Evolutionary conservation across 805 yeast genomes (phyloP).

Genomic region (Pichia pseudocactophila): DNA sequence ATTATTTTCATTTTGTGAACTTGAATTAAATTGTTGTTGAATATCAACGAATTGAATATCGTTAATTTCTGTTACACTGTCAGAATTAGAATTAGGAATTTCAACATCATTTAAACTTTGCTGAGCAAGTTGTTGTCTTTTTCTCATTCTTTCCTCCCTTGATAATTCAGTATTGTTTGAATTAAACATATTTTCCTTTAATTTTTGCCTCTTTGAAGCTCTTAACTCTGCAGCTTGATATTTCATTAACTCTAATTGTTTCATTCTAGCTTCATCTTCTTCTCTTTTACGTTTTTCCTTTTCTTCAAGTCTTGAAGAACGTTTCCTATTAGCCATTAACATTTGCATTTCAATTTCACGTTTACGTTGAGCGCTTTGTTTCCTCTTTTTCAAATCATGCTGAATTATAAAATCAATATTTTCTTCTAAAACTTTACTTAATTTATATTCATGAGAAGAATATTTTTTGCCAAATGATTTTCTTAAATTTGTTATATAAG

Average conservation of each 20-base stretch:
- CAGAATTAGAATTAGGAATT: not conserved
- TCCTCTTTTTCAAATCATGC: constrained; percentile 46
- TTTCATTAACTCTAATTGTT: constrained; percentile 37
- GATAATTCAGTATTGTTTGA: constrained; percentile 20
- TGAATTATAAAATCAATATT: constrained; percentile 29
- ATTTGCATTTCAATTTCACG: constrained; percentile 58
- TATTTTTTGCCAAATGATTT: constrained; percentile 25
- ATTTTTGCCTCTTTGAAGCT: constrained; percentile 31
- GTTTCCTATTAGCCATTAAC: constrained; percentile 57
- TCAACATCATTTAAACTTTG: not conserved
- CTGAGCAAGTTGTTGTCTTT: constrained; percentile 9
- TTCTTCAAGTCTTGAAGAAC: constrained; percentile 67
- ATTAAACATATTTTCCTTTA: constrained; percentile 22
- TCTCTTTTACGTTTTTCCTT: constrained; percentile 43
- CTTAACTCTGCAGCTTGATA: constrained; percentile 37
- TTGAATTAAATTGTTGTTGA: no score
- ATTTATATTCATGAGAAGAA: constrained; percentile 19
- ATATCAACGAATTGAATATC: no score
- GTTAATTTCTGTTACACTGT: not conserved
- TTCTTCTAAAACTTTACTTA: constrained; percentile 25
- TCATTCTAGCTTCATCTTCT: constrained; percentile 41
- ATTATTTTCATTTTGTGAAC: no score
- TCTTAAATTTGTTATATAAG: constrained; percentile 25
- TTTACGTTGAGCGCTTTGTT: constrained; percentile 43
- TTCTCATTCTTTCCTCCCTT: constrained; percentile 25